phyloP scores from a whole-genome alignment of 202 grass and related monocot genomes.

The Digitaria exilis region DNA sequence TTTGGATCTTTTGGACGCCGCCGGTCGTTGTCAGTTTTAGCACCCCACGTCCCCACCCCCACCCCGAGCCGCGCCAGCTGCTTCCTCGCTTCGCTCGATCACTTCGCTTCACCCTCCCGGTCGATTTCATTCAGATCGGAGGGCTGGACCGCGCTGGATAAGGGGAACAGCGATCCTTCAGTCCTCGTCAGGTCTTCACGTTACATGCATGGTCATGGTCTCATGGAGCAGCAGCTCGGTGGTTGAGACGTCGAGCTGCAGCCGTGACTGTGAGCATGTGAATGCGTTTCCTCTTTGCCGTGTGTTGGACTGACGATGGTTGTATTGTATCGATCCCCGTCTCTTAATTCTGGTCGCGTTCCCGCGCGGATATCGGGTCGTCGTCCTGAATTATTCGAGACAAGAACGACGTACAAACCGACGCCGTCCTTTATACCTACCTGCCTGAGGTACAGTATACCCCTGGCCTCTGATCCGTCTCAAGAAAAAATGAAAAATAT shows the following conservation, averaged over 20 bases:
- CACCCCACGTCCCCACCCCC: no score
- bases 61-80: no score
- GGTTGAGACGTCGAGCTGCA: constrained; percentile 39
- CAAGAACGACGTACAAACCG: constrained; percentile 39
- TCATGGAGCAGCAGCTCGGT: not conserved
- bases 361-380: not conserved
- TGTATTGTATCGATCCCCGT: not conserved
- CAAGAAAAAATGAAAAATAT: not conserved
- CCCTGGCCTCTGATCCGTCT: not conserved
- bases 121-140: not conserved
- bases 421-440: constrained; percentile 16
- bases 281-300: not conserved
- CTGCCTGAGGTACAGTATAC: not conserved
- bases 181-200: not conserved
- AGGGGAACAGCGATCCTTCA: not conserved
- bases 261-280: not conserved
- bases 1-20: not conserved
- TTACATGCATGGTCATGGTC: no score
- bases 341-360: constrained; percentile 19
- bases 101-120: not conserved
- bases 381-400: constrained; percentile 9
- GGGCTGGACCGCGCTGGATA: constrained; percentile 16
- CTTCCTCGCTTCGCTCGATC: no score
- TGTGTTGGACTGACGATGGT: no score
- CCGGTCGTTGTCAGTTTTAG: constrained; percentile 5